Evolutionary conservation across 345 rosid genomes (phyloP).

Genomic region (Arabidopsis suecica): DNA sequence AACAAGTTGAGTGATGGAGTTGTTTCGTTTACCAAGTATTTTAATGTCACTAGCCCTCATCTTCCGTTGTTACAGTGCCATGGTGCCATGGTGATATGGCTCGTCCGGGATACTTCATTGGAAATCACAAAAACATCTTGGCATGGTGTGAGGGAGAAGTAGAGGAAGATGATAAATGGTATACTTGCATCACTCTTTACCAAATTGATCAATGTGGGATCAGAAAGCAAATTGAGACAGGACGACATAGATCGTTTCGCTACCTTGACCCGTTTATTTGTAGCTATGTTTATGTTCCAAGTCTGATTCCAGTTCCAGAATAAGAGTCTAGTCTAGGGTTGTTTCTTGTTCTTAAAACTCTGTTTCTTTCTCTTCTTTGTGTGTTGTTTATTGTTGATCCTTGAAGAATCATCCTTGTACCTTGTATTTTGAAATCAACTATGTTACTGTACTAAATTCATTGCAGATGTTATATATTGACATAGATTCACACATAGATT

Average conservation of each 20-base stretch:
- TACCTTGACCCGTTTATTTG: background rate
- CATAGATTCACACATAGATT: constrained; percentile 34
- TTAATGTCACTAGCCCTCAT: background rate
- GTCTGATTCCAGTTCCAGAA: background rate
- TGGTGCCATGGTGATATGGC: background rate
- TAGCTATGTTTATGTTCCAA: constrained; percentile 5
- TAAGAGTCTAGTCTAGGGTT: no score
- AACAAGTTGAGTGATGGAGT: background rate
- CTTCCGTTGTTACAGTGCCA: background rate
- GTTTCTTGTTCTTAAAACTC: no score
- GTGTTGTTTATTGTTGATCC: no score
- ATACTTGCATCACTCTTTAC: background rate
- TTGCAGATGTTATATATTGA: no score
- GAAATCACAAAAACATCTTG: background rate
- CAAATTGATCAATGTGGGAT: background rate
- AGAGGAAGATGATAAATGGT: background rate
- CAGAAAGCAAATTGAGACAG: background rate
- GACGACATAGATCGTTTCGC: background rate
- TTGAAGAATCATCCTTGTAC: no score
- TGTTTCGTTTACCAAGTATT: background rate
- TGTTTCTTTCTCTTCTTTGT: no score
- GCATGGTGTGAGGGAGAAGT: background rate
- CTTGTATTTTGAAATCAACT: no score
- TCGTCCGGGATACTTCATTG: background rate
- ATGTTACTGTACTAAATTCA: no score